Evolutionary conservation across 768 basidiomycete genomes (phyloP).

Genomic region (Aureoboletus auriporus): DNA sequence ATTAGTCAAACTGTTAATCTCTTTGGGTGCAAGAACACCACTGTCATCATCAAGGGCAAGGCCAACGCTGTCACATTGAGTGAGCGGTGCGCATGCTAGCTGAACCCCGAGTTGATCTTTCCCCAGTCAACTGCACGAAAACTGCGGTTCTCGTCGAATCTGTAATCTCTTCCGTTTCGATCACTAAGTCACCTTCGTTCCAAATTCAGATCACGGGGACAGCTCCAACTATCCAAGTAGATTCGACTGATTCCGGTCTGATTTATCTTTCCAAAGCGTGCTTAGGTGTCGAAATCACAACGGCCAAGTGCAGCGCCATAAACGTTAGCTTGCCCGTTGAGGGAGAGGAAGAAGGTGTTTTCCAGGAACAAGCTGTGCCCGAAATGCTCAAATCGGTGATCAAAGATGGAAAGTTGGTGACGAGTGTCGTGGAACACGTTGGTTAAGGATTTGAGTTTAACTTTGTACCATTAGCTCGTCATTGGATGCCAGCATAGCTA

Average conservation of each 20-base stretch:
- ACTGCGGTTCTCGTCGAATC: slow-evolving; percentile 87
- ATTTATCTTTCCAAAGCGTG: slow-evolving; percentile 87
- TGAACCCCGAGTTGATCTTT: slow-evolving; percentile 4
- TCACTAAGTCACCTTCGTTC: slow-evolving; percentile 93
- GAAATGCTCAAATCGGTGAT: slow-evolving; percentile 93
- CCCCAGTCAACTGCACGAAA: slow-evolving; percentile 80
- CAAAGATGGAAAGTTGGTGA: slow-evolving; percentile 78
- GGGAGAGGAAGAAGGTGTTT: slow-evolving; percentile 89
- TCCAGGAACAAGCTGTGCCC: slow-evolving; percentile 84
- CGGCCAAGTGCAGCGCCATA: slow-evolving; percentile 89
- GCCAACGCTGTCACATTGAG: slow-evolving; percentile 90
- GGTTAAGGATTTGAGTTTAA: slow-evolving; percentile 35
- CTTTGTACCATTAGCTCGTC: too few relatives aligned
- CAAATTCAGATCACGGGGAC: slow-evolving; percentile 85
- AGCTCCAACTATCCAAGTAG: slow-evolving; percentile 90
- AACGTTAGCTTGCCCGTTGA: slow-evolving; percentile 85
- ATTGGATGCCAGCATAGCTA: too few relatives aligned
- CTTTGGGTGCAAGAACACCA: slow-evolving; percentile 85
- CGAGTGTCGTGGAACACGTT: slow-evolving; percentile 83
- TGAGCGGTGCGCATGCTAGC: slow-evolving; percentile 27
- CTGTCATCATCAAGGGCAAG: slow-evolving; percentile 85
- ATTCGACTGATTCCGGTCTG: slow-evolving; percentile 93
- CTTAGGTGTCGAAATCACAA: slow-evolving; percentile 81
- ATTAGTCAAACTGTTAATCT: slow-evolving; percentile 84
- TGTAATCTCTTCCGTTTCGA: slow-evolving; percentile 84